Percentiles rank a stretch among this genome's conserved stretches.
Conservation (phyloP, 257 asterid genomes). For the Rubia yunnanensis region DNA sequence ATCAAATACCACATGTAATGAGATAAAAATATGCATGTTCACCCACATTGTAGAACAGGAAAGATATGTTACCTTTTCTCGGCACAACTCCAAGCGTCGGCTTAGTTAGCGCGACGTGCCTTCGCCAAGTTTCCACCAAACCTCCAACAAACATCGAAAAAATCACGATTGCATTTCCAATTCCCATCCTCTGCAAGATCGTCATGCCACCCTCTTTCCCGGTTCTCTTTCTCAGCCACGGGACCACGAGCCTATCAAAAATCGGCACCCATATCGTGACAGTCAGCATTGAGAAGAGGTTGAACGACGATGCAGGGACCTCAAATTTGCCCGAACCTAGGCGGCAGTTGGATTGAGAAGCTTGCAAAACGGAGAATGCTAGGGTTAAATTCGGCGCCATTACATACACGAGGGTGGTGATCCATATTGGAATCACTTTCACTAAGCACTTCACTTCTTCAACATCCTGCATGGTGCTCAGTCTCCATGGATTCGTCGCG, state of each 20-base stretch:
- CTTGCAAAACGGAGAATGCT: conserved; percentile 15
- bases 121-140: conserved; percentile 10
- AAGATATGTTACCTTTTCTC: conserved; percentile 10
- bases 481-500: conserved; percentile 25
- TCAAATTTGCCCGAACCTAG: conserved; percentile 9
- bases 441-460: conserved; percentile 30
- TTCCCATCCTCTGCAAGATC: conserved; percentile 26
- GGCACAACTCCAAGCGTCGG: conserved; percentile 12
- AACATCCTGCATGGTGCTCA: conserved; percentile 24
- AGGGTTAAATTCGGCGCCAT: conserved; percentile 5
- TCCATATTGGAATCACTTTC: conserved; percentile 27
- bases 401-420: conserved; percentile 8
- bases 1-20: too few relatives aligned
- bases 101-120: conserved; percentile 4
- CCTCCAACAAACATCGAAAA: conserved; percentile 17
- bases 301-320: conserved; percentile 25
- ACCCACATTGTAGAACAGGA: too few relatives aligned
- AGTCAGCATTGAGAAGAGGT: conserved; percentile 21
- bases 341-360: conserved; percentile 17
- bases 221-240: conserved; percentile 16
- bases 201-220: conserved; percentile 22
- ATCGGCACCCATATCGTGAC: conserved; percentile 21
- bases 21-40: too few relatives aligned
- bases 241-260: conserved; percentile 22
- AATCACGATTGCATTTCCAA: conserved; percentile 14